phyloP scores from a whole-genome alignment of 805 yeast species.

The Wickerhamiella nectarea region DNA sequence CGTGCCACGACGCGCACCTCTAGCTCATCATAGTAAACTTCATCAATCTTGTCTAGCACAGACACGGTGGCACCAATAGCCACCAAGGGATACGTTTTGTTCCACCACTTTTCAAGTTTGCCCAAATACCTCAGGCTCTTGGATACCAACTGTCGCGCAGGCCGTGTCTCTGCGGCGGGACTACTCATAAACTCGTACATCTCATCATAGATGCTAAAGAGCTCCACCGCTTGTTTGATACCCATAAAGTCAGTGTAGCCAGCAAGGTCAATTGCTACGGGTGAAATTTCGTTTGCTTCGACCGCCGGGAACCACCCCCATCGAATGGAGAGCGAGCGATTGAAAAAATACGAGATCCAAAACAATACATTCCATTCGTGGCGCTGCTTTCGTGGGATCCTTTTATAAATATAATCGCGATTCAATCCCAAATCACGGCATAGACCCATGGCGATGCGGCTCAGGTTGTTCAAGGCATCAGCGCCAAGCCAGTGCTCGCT shows the following conservation, averaged over 20 bases:
- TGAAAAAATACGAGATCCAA: slow-evolving; percentile 2
- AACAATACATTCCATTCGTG: not conserved
- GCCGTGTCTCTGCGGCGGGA: not conserved
- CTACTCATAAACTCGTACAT: not conserved
- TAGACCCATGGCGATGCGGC: not conserved
- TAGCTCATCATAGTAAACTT: slow-evolving; percentile 1
- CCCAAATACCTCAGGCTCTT: not conserved
- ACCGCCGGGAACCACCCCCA: not conserved
- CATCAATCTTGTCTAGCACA: not conserved
- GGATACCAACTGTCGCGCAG: slow-evolving; percentile 1
- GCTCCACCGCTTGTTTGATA: not conserved
- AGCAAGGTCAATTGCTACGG: not conserved
- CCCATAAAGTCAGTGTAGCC: not conserved
- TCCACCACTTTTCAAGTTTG: slow-evolving; percentile 5
- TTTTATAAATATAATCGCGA: not conserved
- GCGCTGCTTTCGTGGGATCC: not conserved
- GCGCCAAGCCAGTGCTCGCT: not conserved
- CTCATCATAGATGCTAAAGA: not conserved
- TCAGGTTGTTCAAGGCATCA: not conserved
- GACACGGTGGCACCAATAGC: not conserved
- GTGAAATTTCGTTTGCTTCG: not conserved
- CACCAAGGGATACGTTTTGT: not conserved
- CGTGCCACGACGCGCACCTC: not conserved
- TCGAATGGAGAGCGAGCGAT: slow-evolving; percentile 2
- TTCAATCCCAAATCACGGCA: slow-evolving; percentile 4